Conservation (phyloP, 2,329 filamentous ascomycete genomes). For the Cordyceps javanica region DNA sequence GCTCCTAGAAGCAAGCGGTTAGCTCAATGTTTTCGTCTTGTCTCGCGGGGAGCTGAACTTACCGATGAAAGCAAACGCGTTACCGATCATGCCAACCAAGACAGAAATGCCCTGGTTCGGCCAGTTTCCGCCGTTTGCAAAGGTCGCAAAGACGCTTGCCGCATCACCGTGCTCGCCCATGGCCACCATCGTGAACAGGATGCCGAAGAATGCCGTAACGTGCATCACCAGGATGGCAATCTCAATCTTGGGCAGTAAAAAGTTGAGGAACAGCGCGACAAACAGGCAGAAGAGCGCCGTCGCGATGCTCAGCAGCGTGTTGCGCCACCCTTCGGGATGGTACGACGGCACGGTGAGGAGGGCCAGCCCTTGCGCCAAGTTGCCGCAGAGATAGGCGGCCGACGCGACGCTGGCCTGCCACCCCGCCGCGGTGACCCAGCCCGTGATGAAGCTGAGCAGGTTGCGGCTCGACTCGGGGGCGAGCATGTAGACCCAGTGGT, state of each 20-base stretch:
- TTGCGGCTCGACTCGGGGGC: constrained; percentile 36
- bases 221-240: constrained; percentile 9
- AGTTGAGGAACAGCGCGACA: background rate
- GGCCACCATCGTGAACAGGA: background rate
- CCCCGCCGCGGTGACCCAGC: constrained; percentile 22
- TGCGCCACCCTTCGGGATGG: constrained; percentile 4
- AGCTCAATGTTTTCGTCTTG: background rate
- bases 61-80: constrained; percentile 29
- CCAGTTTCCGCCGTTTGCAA: constrained; percentile 37
- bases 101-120: constrained; percentile 25
- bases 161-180: constrained; percentile 8
- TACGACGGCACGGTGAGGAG: background rate
- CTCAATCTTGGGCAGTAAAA: constrained; percentile 13
- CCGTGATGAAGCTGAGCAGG: constrained; percentile 27
- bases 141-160: constrained; percentile 5
- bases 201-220: constrained; percentile 8
- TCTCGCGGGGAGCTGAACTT: background rate
- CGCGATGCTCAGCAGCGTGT: constrained; percentile 8
- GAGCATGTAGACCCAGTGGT: constrained; percentile 49
- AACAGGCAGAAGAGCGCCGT: background rate
- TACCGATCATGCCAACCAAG: constrained; percentile 37
- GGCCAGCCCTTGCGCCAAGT: background rate
- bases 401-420: constrained; percentile 23
- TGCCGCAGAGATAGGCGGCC: constrained; percentile 4
- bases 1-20: constrained; percentile 4